phyloP scores from a whole-genome alignment of 2,329 filamentous ascomycete genomes.

The Moelleriella libera region DNA sequence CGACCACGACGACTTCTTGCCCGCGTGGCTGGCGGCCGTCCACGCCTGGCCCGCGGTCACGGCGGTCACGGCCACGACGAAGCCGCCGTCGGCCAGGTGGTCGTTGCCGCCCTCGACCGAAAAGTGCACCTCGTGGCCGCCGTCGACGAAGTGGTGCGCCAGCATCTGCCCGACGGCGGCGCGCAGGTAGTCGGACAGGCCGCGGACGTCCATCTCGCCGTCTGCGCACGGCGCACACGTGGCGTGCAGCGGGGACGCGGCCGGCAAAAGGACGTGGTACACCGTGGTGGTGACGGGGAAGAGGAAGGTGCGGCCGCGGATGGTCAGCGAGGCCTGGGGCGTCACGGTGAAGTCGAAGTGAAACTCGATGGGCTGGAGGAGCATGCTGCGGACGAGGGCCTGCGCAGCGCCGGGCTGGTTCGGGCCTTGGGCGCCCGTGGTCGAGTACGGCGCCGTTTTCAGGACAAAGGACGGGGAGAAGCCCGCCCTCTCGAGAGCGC shows the following conservation, averaged over 20 bases:
- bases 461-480: slow-evolving; percentile 28
- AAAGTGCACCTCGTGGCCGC: neutral
- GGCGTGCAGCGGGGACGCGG: slow-evolving; percentile 18
- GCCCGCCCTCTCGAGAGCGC: slow-evolving; percentile 30
- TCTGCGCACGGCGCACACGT: slow-evolving; percentile 29
- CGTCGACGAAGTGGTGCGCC: neutral
- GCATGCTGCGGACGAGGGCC: slow-evolving; percentile 25
- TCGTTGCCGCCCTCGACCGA: neutral
- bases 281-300: slow-evolving; percentile 28
- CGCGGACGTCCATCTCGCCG: slow-evolving; percentile 27
- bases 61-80: neutral
- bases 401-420: slow-evolving; percentile 27
- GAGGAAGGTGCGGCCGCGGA: slow-evolving; percentile 30
- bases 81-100: too few species aligned
- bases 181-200: slow-evolving; percentile 31
- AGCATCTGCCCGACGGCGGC: slow-evolving; percentile 20
- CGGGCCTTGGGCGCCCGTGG: slow-evolving; percentile 13
- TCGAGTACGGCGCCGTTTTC: slow-evolving; percentile 19
- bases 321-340: slow-evolving; percentile 23
- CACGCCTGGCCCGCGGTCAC: too few species aligned
- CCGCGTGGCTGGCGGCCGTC: too few species aligned
- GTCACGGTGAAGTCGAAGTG: slow-evolving; percentile 30
- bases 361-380: slow-evolving; percentile 28
- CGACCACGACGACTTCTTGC: neutral
- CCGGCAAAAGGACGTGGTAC: slow-evolving; percentile 26